Percentiles rank a stretch among this genome's conserved stretches.
Conservation (phyloP, 108 stramenopile genomes). For the Stephanodiscus triporus region DNA sequence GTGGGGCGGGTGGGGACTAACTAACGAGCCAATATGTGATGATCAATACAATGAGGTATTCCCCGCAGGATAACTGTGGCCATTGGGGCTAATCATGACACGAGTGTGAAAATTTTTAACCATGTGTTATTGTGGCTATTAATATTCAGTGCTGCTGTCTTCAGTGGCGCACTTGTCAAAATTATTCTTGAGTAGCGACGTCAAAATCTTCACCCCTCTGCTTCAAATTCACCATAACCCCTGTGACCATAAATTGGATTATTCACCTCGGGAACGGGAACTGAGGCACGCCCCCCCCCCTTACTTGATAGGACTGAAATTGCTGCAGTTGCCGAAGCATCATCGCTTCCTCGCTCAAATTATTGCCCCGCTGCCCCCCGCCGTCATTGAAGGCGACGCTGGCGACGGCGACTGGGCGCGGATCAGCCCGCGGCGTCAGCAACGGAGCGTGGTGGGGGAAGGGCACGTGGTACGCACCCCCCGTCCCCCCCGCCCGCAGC, state of each 20-base stretch:
- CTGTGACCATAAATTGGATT: not conserved
- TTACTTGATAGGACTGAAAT: constrained; percentile 1
- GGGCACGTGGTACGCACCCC: not conserved
- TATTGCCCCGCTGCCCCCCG: not conserved
- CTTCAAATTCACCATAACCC: no score
- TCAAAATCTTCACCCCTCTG: not conserved
- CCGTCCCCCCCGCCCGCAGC: not conserved
- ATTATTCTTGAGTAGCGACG: no score
- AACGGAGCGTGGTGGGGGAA: not conserved
- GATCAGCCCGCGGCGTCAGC: not conserved
- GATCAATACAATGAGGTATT: no score
- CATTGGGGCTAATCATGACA: no score
- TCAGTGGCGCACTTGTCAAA: no score
- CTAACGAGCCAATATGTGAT: no score
- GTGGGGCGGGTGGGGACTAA: no score
- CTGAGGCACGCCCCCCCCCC: not conserved
- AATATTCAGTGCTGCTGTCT: no score
- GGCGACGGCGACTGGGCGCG: not conserved
- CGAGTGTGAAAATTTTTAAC: no score
- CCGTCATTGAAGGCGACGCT: not conserved
- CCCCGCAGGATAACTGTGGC: no score
- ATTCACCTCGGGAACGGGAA: not conserved
- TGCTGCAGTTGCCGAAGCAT: not conserved
- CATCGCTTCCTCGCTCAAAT: not conserved
- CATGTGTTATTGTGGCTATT: no score